phyloP scores from a whole-genome alignment of 768 basidiomycete genomes.

The Leccinum arenicola region DNA sequence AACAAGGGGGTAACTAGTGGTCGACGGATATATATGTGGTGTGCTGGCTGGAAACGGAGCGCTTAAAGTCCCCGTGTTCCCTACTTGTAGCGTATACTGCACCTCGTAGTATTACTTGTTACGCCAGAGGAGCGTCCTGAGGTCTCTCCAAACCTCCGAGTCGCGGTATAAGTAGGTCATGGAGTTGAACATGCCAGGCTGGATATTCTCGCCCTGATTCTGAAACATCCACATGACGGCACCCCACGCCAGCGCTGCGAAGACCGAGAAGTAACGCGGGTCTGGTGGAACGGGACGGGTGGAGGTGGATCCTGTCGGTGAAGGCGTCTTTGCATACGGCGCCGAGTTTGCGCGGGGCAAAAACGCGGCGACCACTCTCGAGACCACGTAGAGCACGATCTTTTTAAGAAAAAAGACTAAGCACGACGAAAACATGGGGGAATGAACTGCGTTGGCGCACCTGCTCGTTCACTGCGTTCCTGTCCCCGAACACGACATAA shows the following conservation, averaged over 20 bases:
- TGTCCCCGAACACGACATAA: slow-evolving; percentile 82
- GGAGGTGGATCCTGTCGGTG: slow-evolving; percentile 38
- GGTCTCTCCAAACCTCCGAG: slow-evolving; percentile 79
- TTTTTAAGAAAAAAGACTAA: slow-evolving; percentile 38
- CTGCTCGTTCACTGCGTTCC: slow-evolving; percentile 90
- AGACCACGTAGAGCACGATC: slow-evolving; percentile 97
- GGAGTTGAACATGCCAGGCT: slow-evolving; percentile 94
- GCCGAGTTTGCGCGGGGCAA: slow-evolving; percentile 67
- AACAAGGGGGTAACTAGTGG: slow-evolving; percentile 21
- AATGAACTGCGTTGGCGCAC: slow-evolving; percentile 36
- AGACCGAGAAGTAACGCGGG: slow-evolving; percentile 77
- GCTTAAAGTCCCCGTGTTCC: background rate
- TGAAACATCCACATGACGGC: slow-evolving; percentile 96
- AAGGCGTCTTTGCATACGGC: slow-evolving; percentile 47
- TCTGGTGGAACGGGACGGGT: slow-evolving; percentile 81
- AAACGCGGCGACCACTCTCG: slow-evolving; percentile 88
- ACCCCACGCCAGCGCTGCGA: slow-evolving; percentile 91
- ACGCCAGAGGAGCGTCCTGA: slow-evolving; percentile 88
- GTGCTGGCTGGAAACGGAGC: slow-evolving; percentile 5
- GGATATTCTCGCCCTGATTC: slow-evolving; percentile 83
- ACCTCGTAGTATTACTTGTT: slow-evolving; percentile 52
- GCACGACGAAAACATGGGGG: slow-evolving; percentile 7
- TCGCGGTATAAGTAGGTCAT: slow-evolving; percentile 96
- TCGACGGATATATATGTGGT: background rate
- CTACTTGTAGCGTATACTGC: background rate